Evolutionary conservation across 306 rosid species (phyloP), one percentile per base, ranked within the genome.

Genomic region (Argentina anserina): DNA sequence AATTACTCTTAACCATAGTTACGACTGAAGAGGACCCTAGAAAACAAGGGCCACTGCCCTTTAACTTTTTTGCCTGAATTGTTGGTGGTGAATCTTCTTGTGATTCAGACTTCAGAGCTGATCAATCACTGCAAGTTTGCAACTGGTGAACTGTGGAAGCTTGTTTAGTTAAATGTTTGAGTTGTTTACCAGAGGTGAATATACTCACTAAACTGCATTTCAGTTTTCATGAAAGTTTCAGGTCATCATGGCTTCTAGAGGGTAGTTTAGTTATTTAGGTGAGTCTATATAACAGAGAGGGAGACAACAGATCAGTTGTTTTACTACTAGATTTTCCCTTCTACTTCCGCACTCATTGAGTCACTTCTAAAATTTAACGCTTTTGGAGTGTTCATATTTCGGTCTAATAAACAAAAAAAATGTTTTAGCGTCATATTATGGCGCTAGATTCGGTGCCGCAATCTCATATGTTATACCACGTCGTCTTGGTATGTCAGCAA

Each of bases 41-140:
- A 59, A 59, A 29, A 59, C 40, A 59, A 59, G 65, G 65, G 40
- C 37, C 11, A 6, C 40, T 31, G 21, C 11, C 39, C 65, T 55
- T 29, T 0, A 58, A 14, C 9, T 26, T 26, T 10, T 56, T 56
- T 56, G 0, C 3, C 31, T 5, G 7, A 13, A 1, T 56, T 12
- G 34, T 11, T 23, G 28, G 34, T 13, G 66, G 23, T 41, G 41
- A 47, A 47, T 50, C 55, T 7, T 50, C 65, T 11, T 65, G 70
- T 37, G 36, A 74, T 74, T 74, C 64, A 45, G 71, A 37, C 64
- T 74, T 74, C 64, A 45, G 71, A 37, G 41, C 76, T 33, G 43
- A 46, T 68, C 59, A 68, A 68, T 46, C 60, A 28, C 31, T 46
- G 72, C 18, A 46, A 45, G 17, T 47, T 49, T 11, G 59, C n/a